Conservation (phyloP, 2,329 filamentous ascomycete species). For the Botrytis fragariae region DNA sequence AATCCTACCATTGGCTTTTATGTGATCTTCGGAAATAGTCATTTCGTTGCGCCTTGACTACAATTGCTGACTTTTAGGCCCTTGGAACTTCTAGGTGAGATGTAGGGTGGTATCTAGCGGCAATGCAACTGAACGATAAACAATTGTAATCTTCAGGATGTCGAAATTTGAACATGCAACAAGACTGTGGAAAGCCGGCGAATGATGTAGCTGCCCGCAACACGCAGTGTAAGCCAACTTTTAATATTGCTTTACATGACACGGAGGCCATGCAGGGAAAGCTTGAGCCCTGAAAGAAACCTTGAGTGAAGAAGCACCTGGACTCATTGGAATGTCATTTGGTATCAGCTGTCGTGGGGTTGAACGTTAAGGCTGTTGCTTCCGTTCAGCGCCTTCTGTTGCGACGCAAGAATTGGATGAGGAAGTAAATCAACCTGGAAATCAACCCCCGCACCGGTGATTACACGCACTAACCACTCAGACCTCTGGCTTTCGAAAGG, state of each 20-base stretch:
- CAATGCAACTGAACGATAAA: not conserved
- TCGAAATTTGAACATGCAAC: conserved; percentile 6
- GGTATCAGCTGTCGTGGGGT: conserved; percentile 12
- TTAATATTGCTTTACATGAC: not conserved
- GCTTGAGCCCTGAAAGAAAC: not conserved
- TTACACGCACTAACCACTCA: conserved; percentile 17
- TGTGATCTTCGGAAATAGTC: conserved; percentile 1
- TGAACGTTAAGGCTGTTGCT: conserved; percentile 15
- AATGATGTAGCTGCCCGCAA: conserved; percentile 17
- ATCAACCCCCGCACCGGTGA: not conserved
- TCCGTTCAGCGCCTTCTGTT: conserved; percentile 15
- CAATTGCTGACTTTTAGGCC: conserved; percentile 4
- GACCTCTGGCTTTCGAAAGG: not conserved
- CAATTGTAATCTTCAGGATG: not conserved
- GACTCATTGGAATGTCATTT: not conserved
- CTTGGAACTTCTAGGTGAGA: conserved; percentile 12
- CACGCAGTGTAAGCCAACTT: not conserved
- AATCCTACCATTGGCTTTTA: not conserved
- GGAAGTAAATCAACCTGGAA: conserved; percentile 17
- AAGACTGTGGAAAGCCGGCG: not conserved
- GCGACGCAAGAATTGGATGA: conserved; percentile 8
- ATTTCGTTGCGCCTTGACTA: not conserved
- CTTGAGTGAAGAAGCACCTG: conserved; percentile 1
- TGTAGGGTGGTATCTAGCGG: conserved; percentile 1
- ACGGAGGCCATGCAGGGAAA: conserved; percentile 2